These are phyloP conservation scores for Scleroderma bovista DNA, from an alignment of 768 basidiomycete genomes.

Conservation along the genomic window DNA sequence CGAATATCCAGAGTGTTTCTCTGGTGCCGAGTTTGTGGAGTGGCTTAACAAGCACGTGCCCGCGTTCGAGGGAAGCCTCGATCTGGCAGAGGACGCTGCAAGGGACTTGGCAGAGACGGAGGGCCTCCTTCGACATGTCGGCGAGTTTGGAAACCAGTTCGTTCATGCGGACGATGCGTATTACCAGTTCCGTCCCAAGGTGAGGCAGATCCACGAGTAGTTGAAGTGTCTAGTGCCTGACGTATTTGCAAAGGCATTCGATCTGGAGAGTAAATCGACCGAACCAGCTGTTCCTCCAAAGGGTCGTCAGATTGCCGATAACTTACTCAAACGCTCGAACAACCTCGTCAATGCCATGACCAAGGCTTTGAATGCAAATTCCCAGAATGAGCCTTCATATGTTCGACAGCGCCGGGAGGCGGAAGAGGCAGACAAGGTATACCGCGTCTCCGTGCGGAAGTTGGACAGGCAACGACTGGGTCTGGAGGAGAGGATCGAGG, in stretches of 20 bases:
- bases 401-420: slow-evolving; percentile 73
- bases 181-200: slow-evolving; percentile 82
- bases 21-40: slow-evolving; percentile 81
- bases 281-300: slow-evolving; percentile 22
- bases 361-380: slow-evolving; percentile 54
- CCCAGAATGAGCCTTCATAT: slow-evolving; percentile 56
- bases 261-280: slow-evolving; percentile 20
- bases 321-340: slow-evolving; percentile 62
- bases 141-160: slow-evolving; percentile 79
- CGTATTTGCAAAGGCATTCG: slow-evolving; percentile 20
- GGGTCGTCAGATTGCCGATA: slow-evolving; percentile 41
- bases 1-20: slow-evolving; percentile 82
- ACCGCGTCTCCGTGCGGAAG: slow-evolving; percentile 73
- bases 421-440: slow-evolving; percentile 72
- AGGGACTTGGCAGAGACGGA: slow-evolving; percentile 48
- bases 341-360: slow-evolving; percentile 66
- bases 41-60: slow-evolving; percentile 80
- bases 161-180: slow-evolving; percentile 74
- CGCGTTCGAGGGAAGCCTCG: slow-evolving; percentile 71
- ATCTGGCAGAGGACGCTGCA: slow-evolving; percentile 72
- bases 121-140: slow-evolving; percentile 62
- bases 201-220: slow-evolving; percentile 23
- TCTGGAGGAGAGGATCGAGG: slow-evolving; percentile 83
- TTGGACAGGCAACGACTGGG: slow-evolving; percentile 82
- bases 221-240: slow-evolving; percentile 20